Evolutionary conservation across 768 basidiomycete genomes (phyloP), one percentile per base, ranked within the genome.

Genomic region (Podaxis rugospora): DNA sequence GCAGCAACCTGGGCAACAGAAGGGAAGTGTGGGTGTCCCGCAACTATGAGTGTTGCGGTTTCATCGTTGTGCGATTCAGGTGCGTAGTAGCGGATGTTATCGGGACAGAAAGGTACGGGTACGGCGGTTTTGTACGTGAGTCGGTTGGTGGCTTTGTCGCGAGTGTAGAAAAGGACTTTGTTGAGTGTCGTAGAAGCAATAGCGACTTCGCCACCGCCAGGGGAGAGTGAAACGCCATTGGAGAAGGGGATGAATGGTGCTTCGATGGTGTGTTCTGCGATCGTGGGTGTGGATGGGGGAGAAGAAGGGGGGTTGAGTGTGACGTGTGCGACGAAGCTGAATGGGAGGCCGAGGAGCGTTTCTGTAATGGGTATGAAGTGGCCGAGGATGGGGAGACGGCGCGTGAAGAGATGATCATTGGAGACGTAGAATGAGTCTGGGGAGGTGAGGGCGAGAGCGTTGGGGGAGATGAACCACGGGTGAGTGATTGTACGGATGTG

Each of bases 401-500:
- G 80, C 2, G 87, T 89, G 66, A 89, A 68, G 37, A 82, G 71
- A 66, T 92, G 90, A 68, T 92, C 90, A 67, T 92, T 88, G 44
- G 82, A 82, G 52, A 91, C 79, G 66, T 86, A 90, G 70, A 92
- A 90, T 0, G 86, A 82, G 59, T 81, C 79, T 1, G 85, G 82
- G 46, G 86, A 82, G 7, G 88, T 86, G 35, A 88, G 70, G 16
- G 88, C 83, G 61, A 92, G 68, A 2, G 85, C 76, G 67, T 92
- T 92, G 27, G 89, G 86, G 9, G 88, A 78, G 32, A 86, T 71
- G 65, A 90, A 85, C 56, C 79, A 79, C 3, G 78, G 78, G 14
- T 83, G 82, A 18, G 78, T 73, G 47, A 91, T 76, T 7, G 88
- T 90, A 64, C 83, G 83, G 35, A 88, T 69, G 72, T 89, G 76